Base-by-base conservation (phyloP, 306 rosid genomes). In the Castanospermum australe region DNA sequence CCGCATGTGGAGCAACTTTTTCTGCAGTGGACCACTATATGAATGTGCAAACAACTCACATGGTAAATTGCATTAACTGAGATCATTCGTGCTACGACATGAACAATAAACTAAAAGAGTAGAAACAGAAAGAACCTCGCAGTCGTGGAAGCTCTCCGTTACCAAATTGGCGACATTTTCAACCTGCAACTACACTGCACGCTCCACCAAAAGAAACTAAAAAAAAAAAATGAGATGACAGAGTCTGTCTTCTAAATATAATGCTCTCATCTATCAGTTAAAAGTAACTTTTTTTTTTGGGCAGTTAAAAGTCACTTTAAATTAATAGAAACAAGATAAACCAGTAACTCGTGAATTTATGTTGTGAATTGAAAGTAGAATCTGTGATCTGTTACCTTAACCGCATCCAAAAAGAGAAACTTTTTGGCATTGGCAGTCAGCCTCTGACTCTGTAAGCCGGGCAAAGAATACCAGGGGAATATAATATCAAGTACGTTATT, bases 51-150 rank as follows among this genome's bases (percentile, higher is more conserved):
- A 75, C 69, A 75, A 38, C 25, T 65, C 44, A 14, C 2, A 25
- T 22, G 30, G 55, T 51, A 41, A 70, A 76, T 52, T 61, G 86
- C 82, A 77, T 76, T 82, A 70, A 76, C 69, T 82, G 48, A 2
- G 42, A 20, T 21, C 18, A 55, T 51, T 54, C 70, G 25, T 8
- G n/a, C 35, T n/a, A 32, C 47, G 45, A 79, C n/a, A 5, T 6
- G 70, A 47, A 6, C 24, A 5, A 69, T 20, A 18, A 52, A 52
- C 39, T 77, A 36, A 52, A 11, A n/a, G 3, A 47, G 50, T 42
- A 9, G 18, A 17, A 67, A 13, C 61, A 55, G 9, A 41, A 28
- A 22, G 68, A 67, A 68, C 57, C 67, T 77, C 32, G 67, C 38
- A 24, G 15, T 77, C 67, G 54, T 55, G 0, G 81, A 66, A 38